Evolutionary conservation across 306 rosid genomes (phyloP).

Genomic region (Rubus idaeus): DNA sequence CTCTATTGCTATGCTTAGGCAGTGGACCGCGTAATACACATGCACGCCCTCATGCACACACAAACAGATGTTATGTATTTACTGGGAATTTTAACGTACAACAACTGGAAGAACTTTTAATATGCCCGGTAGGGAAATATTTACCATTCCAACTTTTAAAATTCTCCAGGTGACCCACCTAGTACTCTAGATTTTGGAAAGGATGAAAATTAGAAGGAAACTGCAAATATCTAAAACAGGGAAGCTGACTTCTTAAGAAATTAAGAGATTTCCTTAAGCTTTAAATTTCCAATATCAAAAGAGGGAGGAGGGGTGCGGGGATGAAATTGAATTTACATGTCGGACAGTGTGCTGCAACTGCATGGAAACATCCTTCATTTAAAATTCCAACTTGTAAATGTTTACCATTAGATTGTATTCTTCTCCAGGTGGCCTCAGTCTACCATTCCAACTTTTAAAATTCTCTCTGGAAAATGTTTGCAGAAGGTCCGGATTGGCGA

Average conservation of each 20-base stretch:
- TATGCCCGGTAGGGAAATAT: background rate
- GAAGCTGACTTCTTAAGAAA: background rate
- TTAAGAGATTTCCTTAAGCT: background rate
- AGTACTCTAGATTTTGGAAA: background rate
- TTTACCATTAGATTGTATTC: background rate
- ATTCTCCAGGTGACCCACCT: no score
- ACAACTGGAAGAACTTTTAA: background rate
- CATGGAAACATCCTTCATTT: no score
- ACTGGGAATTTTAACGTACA: background rate
- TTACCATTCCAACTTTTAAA: no score
- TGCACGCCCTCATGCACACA: no score
- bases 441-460: conserved; percentile 70
- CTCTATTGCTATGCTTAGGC: background rate
- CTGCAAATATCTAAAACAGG: background rate
- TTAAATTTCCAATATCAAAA: conserved; percentile 4
- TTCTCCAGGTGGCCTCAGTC: conserved; percentile 88
- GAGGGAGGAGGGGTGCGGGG: background rate
- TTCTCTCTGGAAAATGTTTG: conserved; percentile 56
- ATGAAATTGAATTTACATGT: background rate
- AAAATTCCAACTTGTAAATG: no score
- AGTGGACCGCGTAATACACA: background rate
- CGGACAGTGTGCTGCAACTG: no score
- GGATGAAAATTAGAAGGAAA: background rate
- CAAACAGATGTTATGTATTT: background rate
- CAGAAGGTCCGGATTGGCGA: conserved; percentile 68